Evolutionary conservation across 139 green algal species (phyloP), one percentile per base, ranked within the genome.

Genomic region (Volvox africanus): DNA sequence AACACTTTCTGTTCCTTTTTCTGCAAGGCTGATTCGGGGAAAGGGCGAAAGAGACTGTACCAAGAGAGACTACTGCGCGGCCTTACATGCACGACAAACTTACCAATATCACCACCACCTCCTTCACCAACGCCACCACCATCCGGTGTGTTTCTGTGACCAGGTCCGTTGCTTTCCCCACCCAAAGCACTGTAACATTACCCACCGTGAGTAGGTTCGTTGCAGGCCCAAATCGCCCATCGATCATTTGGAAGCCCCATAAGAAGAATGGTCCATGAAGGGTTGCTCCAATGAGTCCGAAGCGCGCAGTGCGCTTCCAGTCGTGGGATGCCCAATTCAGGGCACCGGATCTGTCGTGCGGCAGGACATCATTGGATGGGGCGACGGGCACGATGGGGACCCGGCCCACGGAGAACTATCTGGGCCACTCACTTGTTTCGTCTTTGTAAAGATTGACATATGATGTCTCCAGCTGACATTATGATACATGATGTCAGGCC

Each of bases 191-290:
- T 55, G 44, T 55, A 5, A 55, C 5, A 12, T 12, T 73, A 73
- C 65, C 44, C 33, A 87, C 93, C 87, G 69, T 91, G 28, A 80
- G n/a, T 9, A 95, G 37, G 20, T 69, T 88, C 28, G 67, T 81
- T 0, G 86, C 67, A 1, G 93, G 28, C 2, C 90, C 92, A 1
- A 95, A 82, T 0, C 36, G 32, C 1, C 61, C 35, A 33, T 96
- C 94, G 12, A 96, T 50, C 90, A 91, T 94, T 14, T 78, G 50
- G 62, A 96, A 96, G 22, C 88, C 93, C 21, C 69, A 81, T 5
- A 91, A 87, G 90, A 96, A 96, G 79, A 92, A 96, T 19, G 94
- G 94, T 9, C 94, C 94, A 37, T 96, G 94, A 11, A 96, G 91
- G 0, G 91, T 93, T 20, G 93, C 44, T 13, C 94, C 94, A 0